Evolutionary conservation across 805 yeast species (phyloP), one percentile per base, ranked within the genome.

Genomic region (Saitoella complicata): DNA sequence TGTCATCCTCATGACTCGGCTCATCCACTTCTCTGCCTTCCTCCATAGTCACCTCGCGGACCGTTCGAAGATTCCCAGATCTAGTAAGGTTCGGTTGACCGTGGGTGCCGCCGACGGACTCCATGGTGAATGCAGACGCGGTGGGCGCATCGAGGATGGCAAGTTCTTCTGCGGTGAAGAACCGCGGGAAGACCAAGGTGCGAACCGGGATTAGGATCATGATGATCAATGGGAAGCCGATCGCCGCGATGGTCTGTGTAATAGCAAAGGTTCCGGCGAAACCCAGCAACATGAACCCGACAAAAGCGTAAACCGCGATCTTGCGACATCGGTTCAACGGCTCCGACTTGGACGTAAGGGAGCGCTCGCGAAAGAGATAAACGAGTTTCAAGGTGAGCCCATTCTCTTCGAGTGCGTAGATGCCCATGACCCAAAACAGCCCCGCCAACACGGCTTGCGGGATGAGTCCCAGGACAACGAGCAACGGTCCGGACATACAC

Each of bases 401-500:
- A 55, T 82, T 84, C 4, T 69, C 73, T 46, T 78, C 68, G 13
- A 88, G 57, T 0, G 95, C 94, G 1, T 79, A 44, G 5, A 47
- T 40, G 0, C 95, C 96, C 97, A 88, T 88, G 49, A 84, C 75
- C 69, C 86, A 87, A 58, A 91, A 88, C 41, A 91, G 66, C 0
- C 97, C 98, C 0, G 95, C 82, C 12, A 88, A 65, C 1, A 88
- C 94, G 6, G 93, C 91, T 57, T 88, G 96, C 0, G 98, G 98
- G 31, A 88, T 80, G 32, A 76, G 65, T 0, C 87, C 88, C 32
- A 91, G 64, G 6, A 91, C 88, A 0, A 78, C 68, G 47, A 88
- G 66, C 33, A 88, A 69, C 0, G 98, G 98, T 10, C 94, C 69
- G 1, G 88, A 64, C 97, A 88, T 91, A 65, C 86, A 77, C 0